Conservation (phyloP, 2,329 filamentous ascomycete species). For the Ophiostoma himal-ulmi region DNA sequence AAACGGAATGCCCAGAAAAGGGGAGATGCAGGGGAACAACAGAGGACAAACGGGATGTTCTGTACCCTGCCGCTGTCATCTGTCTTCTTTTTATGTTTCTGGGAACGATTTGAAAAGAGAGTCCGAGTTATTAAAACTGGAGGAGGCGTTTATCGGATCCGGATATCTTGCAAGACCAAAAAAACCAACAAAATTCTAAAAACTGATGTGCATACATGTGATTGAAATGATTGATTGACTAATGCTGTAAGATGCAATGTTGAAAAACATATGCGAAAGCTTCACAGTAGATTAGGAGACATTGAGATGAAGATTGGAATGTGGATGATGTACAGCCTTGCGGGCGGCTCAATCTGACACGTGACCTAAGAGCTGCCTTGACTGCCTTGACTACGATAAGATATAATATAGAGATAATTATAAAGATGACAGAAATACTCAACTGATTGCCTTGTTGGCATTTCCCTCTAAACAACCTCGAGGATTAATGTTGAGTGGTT, state of each 20-base stretch:
- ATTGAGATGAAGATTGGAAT: background rate
- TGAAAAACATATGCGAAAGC: background rate
- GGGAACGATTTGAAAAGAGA: slow-evolving; percentile 18
- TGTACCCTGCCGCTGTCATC: slow-evolving; percentile 1
- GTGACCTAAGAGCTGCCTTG: background rate
- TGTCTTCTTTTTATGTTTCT: slow-evolving; percentile 6
- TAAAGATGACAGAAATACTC: background rate
- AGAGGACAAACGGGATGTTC: background rate
- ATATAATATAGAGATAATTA: background rate
- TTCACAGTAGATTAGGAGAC: background rate
- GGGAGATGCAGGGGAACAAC: slow-evolving; percentile 28
- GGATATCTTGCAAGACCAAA: slow-evolving; percentile 69
- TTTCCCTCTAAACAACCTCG: background rate
- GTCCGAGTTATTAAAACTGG: slow-evolving; percentile 20
- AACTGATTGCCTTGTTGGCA: background rate
- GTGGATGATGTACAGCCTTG: background rate
- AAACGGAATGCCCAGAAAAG: slow-evolving; percentile 35
- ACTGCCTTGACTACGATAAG: background rate
- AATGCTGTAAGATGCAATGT: background rate
- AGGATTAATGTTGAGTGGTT: background rate
- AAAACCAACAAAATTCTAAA: slow-evolving; percentile 36
- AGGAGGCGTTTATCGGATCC: slow-evolving; percentile 72
- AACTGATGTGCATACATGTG: background rate
- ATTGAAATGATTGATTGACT: background rate
- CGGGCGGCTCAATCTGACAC: background rate